phyloP scores from a whole-genome alignment of 2,329 filamentous ascomycete species.

The Colletotrichum cordylinicola region DNA sequence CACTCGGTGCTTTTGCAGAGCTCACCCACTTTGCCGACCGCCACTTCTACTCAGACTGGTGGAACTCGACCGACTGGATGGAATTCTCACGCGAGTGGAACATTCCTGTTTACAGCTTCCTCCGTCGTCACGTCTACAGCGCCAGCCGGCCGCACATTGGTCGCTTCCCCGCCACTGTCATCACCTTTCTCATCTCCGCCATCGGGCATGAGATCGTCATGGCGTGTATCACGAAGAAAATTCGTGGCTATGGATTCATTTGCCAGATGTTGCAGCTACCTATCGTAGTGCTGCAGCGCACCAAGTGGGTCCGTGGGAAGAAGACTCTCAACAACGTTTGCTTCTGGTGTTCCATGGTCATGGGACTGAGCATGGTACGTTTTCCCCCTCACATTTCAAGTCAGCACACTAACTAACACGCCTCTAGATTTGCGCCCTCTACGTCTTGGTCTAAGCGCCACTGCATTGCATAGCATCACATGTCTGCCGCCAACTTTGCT shows the following conservation, averaged over 20 bases:
- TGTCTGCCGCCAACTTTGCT: background rate
- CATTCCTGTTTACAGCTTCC: constrained; percentile 94
- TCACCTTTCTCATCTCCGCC: constrained; percentile 91
- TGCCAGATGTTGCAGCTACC: constrained; percentile 97
- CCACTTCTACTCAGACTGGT: constrained; percentile 86
- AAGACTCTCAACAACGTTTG: constrained; percentile 86
- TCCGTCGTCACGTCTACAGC: constrained; percentile 91
- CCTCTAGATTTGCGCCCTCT: constrained; percentile 57
- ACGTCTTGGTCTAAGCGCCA: constrained; percentile 51
- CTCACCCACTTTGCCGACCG: constrained; percentile 92
- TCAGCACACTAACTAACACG: constrained; percentile 18
- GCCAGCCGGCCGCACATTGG: constrained; percentile 81
- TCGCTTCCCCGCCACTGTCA: constrained; percentile 77
- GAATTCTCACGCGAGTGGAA: constrained; percentile 98
- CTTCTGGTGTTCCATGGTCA: constrained; percentile 92
- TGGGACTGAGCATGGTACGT: constrained; percentile 81
- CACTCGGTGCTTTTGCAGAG: constrained; percentile 92
- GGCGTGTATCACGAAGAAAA: constrained; percentile 97
- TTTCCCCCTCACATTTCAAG: background rate
- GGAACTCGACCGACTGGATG: constrained; percentile 87
- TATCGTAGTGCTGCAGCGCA: constrained; percentile 90
- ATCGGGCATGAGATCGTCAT: constrained; percentile 94
- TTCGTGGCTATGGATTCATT: constrained; percentile 90
- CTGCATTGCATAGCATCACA: background rate
- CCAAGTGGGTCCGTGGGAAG: constrained; percentile 74